Base-by-base conservation (phyloP, 768 basidiomycete species). In the Baorangia bicolor region DNA sequence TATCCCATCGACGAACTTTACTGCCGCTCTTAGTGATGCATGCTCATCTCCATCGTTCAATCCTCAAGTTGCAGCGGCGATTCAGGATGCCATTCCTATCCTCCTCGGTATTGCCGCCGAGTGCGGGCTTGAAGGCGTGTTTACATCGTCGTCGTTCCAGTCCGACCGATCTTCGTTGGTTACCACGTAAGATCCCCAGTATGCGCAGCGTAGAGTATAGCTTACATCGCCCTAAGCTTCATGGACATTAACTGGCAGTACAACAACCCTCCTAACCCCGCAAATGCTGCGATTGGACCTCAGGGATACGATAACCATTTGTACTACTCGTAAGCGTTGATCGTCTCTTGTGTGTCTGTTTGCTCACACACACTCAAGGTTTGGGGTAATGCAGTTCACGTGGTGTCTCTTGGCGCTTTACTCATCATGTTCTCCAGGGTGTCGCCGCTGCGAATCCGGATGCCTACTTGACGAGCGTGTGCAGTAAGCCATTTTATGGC, bases 221-320 rank as follows among this genome's bases (percentile, higher is more conserved):
- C 38, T 66, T 28, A 68, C 27, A 5, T 44, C 20, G 8, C n/a
- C 4, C 27, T 6, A 59, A 92, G 89, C 60, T 90, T 90, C 67
- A 91, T 91, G 88, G 88, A 92, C 60, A 64, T 88, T 44, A 83
- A 81, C 56, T 92, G 90, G 90, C 90, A 92, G 64, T 69, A 76
- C 66, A 78, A 86, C 62, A 77, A 82, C 69, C 87, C 83, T 18
- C 13, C 87, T 6, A 92, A 92, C 64, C 90, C 90, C 14, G 83
- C 85, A 8, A 75, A 83, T 47, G 88, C 85, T 25, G 78, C 79
- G 5, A 78, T 80, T 40, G 90, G 90, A 1, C 86, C 88, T 13
- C 86, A 88, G 61, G 74, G 73, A 25, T 92, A 92, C 60, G 90
- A 92, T 62, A 87, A 90, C 51, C 90, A 92, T 69, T 65, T 92